Base-by-base conservation (phyloP, 2,329 filamentous ascomycete genomes). In the Gremmenia infestans region DNA sequence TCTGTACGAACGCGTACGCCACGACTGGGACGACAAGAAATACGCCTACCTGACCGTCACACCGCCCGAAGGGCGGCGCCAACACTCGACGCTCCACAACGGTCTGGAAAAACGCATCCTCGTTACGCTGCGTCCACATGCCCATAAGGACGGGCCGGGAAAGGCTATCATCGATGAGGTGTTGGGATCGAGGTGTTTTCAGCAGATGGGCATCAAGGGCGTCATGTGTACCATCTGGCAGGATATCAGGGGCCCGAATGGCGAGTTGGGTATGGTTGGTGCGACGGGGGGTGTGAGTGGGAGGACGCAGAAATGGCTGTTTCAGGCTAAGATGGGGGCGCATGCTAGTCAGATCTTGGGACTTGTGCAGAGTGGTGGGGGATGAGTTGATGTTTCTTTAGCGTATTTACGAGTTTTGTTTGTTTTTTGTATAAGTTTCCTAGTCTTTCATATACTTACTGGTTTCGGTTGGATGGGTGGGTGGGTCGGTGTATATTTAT, bases 21-120 rank as follows among this genome's bases (percentile, higher is more conserved):
- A 78, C 82, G 1, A 93, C 70, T 99, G 94, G 94, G 86, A 91
- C 59, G 92, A 97, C 69, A 85, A 92, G 75, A 93, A 94, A 61
- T 86, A 89, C 64, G 95, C 91, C 58, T 80, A 85, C 39, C 76
- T 99, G 57, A 90, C 88, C 15, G 91, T 99, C 66, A 85, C 91
- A 69, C 82, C 85, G 17, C 86, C 78, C 51, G 81, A 73, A 37
- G 82, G 81, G 6, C 81, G 80, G 70, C 76, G 76, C 43, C 82
- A 81, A 72, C 82, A 79, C 56, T 76, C 83, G 53, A 75, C 78
- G 42, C 81, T 81, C 60, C 77, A 84, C 59, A 80, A 86, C 63
- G 85, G 86, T 17, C 74, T 88, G 60, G 89, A 96, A 74, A 97
- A 97, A 75, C 86, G 93, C 8, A 84, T 99, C 56, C 77, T 96